A percentile compares a stretch with the other conserved stretches of the same genome.
Evolutionary conservation across 176 grass and related monocot genomes (phyloP).

Genomic region (Bonia amplexicaulis): DNA sequence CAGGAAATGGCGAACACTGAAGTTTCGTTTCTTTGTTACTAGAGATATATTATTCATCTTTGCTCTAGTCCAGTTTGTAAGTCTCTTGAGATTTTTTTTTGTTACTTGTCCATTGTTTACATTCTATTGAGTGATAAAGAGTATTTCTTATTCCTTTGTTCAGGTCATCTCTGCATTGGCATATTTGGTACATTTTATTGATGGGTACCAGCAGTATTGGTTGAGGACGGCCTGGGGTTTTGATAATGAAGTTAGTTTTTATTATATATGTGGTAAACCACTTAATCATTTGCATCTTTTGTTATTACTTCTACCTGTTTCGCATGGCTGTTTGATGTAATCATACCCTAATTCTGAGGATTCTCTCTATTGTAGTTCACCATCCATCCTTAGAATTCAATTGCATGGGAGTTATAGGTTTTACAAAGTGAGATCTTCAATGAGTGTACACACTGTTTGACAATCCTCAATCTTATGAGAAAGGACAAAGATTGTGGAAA

Average conservation of each 20-base stretch:
- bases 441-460: background rate
- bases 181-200: conserved; percentile 89
- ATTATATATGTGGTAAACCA: conserved; percentile 97
- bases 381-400: conserved; percentile 1
- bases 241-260: conserved; percentile 95
- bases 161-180: conserved; percentile 86
- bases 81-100: background rate
- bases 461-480: background rate
- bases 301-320: conserved; percentile 22
- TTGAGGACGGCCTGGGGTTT: conserved; percentile 82
- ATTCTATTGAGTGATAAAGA: conserved; percentile 30
- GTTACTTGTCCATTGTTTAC: background rate
- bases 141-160: conserved; percentile 24
- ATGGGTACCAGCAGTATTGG: conserved; percentile 89
- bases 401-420: background rate
- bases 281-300: conserved; percentile 24
- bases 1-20: conserved; percentile 96
- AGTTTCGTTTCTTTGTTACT: conserved; percentile 98
- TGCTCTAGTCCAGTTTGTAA: conserved; percentile 87
- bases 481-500: background rate
- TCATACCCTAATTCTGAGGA: background rate
- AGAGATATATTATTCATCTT: conserved; percentile 98
- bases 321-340: conserved; percentile 5
- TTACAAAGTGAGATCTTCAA: background rate
- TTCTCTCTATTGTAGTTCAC: background rate